A percentile compares a stretch with the other conserved stretches of the same genome.
Conservation (phyloP, 2,329 filamentous ascomycete genomes). For the Pseudogymnoascus sp. region DNA sequence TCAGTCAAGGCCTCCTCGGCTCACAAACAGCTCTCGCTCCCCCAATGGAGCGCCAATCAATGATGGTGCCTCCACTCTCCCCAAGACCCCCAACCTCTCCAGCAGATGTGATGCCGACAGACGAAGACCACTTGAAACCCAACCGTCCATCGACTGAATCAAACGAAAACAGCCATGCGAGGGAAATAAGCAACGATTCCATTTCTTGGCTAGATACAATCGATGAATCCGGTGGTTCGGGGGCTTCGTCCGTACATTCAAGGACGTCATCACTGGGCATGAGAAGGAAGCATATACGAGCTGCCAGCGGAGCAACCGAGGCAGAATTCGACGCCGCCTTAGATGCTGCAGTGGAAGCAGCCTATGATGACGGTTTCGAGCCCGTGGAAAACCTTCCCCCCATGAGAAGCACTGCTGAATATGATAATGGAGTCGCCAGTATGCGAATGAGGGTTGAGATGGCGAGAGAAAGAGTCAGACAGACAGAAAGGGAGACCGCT, state of each 20-base stretch:
- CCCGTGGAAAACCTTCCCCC: constrained; percentile 41
- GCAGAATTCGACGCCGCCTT: constrained; percentile 90
- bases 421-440: constrained; percentile 36
- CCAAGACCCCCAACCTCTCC: constrained; percentile 51
- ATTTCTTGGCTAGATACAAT: constrained; percentile 93
- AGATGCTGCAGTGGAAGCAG: constrained; percentile 91
- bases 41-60: constrained; percentile 48
- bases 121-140: constrained; percentile 6
- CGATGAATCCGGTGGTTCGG: constrained; percentile 78
- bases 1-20: constrained; percentile 16
- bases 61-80: constrained; percentile 60
- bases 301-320: constrained; percentile 64
- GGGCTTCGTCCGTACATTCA: constrained; percentile 71
- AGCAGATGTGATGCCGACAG: constrained; percentile 11
- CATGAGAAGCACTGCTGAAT: constrained; percentile 1
- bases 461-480: constrained; percentile 65
- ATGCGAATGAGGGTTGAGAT: constrained; percentile 61
- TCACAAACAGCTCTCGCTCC: constrained; percentile 34
- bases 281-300: constrained; percentile 60
- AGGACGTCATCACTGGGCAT: constrained; percentile 63
- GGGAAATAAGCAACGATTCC: constrained; percentile 65
- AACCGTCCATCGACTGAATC: constrained; percentile 27
- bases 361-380: constrained; percentile 87
- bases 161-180: constrained; percentile 33
- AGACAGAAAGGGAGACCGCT: constrained; percentile 62